Conservation (phyloP, 2,329 filamentous ascomycete species). For the Talaromyces rugulosus region DNA sequence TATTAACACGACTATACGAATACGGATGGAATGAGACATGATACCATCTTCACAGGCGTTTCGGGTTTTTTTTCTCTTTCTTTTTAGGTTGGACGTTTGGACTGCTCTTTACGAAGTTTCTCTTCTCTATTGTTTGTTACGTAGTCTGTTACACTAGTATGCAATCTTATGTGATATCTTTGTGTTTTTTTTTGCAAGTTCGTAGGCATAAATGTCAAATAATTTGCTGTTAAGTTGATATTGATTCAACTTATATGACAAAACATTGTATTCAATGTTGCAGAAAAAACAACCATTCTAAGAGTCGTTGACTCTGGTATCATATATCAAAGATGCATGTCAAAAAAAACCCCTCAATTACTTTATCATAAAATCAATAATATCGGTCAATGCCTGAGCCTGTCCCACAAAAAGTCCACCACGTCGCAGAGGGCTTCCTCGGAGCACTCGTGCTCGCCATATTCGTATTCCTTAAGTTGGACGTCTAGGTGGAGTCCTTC, state of each 20-base stretch:
- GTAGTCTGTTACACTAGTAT: not conserved
- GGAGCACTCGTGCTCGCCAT: slow-evolving; percentile 1
- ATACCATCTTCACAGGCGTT: not conserved
- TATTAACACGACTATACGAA: too few species aligned
- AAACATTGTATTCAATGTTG: too few species aligned
- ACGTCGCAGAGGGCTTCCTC: slow-evolving; percentile 5
- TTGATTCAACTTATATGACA: not conserved
- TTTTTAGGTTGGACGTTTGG: not conserved
- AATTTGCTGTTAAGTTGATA: too few species aligned
- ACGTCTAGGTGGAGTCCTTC: not conserved
- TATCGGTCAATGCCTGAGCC: not conserved
- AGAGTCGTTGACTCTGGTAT: not conserved
- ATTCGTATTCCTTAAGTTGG: not conserved
- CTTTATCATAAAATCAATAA: too few species aligned
- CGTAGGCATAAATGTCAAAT: too few species aligned
- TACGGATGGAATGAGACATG: not conserved
- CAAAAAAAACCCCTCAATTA: not conserved
- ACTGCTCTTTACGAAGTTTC: not conserved
- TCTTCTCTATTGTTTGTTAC: not conserved
- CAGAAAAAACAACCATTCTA: not conserved
- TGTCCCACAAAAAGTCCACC: slow-evolving; percentile 4
- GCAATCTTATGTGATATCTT: not conserved
- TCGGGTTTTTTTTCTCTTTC: not conserved
- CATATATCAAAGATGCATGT: not conserved
- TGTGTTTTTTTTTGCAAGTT: too few species aligned